Conservation (phyloP, 768 basidiomycete species). For the Myochromella boudieri region DNA sequence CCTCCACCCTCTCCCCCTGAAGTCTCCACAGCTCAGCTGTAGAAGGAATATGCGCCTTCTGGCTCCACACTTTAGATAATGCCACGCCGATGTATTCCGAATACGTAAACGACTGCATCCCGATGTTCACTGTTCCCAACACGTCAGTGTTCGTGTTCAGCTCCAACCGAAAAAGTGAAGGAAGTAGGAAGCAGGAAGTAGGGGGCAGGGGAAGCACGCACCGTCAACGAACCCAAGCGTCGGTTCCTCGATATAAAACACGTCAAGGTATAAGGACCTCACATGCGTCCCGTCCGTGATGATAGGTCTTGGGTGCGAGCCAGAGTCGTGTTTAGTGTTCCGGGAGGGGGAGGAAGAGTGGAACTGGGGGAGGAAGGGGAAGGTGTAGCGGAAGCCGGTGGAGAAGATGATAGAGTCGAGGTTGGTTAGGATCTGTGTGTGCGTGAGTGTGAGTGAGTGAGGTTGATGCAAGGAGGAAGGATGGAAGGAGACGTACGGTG, state of each 20-base stretch:
- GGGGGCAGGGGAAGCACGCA: conserved; percentile 14
- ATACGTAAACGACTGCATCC: conserved; percentile 39
- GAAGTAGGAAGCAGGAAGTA: background rate
- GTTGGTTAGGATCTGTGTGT: conserved; percentile 29
- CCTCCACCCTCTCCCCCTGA: conserved; percentile 29
- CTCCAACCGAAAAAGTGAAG: too few relatives aligned
- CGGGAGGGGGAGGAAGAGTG: conserved; percentile 19
- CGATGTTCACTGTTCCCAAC: conserved; percentile 38
- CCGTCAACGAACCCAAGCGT: conserved; percentile 40
- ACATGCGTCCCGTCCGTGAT: conserved; percentile 41
- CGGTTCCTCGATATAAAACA: conserved; percentile 45
- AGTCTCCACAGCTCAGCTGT: conserved; percentile 30
- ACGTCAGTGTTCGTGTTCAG: too few relatives aligned
- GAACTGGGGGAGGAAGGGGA: conserved; percentile 43
- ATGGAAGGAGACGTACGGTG: conserved; percentile 23
- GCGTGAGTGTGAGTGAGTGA: too few relatives aligned
- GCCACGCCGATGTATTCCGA: conserved; percentile 35
- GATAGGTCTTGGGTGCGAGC: conserved; percentile 28
- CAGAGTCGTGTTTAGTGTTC: conserved; percentile 18
- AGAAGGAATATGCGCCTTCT: conserved; percentile 33
- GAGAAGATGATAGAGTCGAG: conserved; percentile 37
- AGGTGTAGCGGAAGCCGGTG: conserved; percentile 44
- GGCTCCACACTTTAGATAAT: conserved; percentile 36
- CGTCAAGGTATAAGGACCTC: conserved; percentile 38
- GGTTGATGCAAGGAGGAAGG: background rate